Percentiles rank a stretch among this genome's conserved stretches.
phyloP scores from a whole-genome alignment of 805 yeast genomes.

The Saccharomycopsis microspora region DNA sequence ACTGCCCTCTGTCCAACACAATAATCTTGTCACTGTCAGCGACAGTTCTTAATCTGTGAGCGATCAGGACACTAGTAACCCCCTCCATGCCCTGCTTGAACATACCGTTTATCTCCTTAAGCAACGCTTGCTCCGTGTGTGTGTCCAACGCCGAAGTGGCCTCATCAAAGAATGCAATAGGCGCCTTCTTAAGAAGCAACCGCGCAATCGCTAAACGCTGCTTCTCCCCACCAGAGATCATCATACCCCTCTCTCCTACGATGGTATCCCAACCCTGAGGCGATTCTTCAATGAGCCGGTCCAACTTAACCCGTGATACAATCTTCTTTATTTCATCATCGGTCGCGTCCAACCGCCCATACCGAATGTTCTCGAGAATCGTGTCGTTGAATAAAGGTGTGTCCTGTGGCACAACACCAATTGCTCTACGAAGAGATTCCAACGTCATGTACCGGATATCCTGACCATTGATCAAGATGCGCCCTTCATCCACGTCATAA shows the following conservation, averaged over 20 bases:
- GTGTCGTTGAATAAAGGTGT: constrained; percentile 92
- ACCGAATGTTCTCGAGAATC: constrained; percentile 75
- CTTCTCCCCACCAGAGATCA: constrained; percentile 99
- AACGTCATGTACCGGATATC: constrained; percentile 68
- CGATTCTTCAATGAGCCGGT: constrained; percentile 47
- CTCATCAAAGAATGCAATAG: constrained; percentile 91
- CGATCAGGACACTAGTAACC: constrained; percentile 81
- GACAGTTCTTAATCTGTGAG: constrained; percentile 86
- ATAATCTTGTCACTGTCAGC: constrained; percentile 92
- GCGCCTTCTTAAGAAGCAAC: constrained; percentile 73
- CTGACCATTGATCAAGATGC: constrained; percentile 79
- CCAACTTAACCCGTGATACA: constrained; percentile 60
- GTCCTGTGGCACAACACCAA: constrained; percentile 97
- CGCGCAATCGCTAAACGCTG: constrained; percentile 92
- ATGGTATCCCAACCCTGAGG: constrained; percentile 81
- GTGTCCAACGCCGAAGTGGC: constrained; percentile 96
- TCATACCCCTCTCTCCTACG: constrained; percentile 96
- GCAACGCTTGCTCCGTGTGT: constrained; percentile 80
- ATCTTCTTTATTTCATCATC: constrained; percentile 60
- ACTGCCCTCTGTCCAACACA: constrained; percentile 67
- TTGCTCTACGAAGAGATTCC: constrained; percentile 57
- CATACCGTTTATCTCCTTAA: constrained; percentile 60
- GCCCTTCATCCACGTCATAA: constrained; percentile 71
- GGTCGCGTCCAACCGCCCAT: constrained; percentile 66
- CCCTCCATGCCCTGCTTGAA: constrained; percentile 28